These are phyloP conservation scores for Arthrobotrys pseudoclavata DNA, from an alignment of 2,329 filamentous ascomycete species.

Conservation along the genomic window DNA sequence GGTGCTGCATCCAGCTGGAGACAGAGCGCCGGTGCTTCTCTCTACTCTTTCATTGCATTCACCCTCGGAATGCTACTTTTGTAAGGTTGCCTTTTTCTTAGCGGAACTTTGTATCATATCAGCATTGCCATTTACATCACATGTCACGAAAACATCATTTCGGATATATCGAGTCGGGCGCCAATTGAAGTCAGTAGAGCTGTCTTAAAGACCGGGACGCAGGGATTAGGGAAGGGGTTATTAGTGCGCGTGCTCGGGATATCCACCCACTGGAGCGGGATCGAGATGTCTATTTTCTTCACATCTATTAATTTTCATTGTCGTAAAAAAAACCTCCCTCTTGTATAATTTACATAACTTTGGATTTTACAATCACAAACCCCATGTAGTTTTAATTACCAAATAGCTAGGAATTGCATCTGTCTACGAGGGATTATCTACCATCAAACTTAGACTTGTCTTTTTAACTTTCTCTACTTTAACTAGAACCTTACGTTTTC, in stretches of 20 bases:
- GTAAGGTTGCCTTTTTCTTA: slow-evolving; percentile 30
- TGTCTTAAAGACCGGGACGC: slow-evolving; percentile 18
- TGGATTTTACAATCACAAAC: slow-evolving; percentile 21
- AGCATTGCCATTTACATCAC: slow-evolving; percentile 24
- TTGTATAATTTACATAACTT: slow-evolving; percentile 41
- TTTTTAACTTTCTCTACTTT: slow-evolving; percentile 9
- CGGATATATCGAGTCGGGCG: slow-evolving; percentile 11
- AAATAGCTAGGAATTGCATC: slow-evolving; percentile 32
- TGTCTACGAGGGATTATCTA: slow-evolving; percentile 24
- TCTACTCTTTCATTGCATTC: slow-evolving; percentile 43
- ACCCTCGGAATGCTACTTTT: slow-evolving; percentile 36
- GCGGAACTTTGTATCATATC: slow-evolving; percentile 47
- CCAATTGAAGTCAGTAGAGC: slow-evolving; percentile 28
- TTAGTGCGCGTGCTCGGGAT: slow-evolving; percentile 8
- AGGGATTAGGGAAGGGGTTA: not conserved
- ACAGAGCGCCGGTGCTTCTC: slow-evolving; percentile 17
- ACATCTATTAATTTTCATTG: slow-evolving; percentile 35
- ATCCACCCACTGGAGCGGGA: slow-evolving; percentile 16
- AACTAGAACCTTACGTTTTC: not conserved
- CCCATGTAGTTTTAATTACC: slow-evolving; percentile 51
- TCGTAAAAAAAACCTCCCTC: slow-evolving; percentile 18
- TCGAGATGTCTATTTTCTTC: slow-evolving; percentile 25
- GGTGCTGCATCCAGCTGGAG: slow-evolving; percentile 49
- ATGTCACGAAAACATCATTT: slow-evolving; percentile 22
- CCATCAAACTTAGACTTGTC: not conserved